Conservation (phyloP, 495 filamentous ascomycete genomes). For the Penicillium coprophilum region DNA sequence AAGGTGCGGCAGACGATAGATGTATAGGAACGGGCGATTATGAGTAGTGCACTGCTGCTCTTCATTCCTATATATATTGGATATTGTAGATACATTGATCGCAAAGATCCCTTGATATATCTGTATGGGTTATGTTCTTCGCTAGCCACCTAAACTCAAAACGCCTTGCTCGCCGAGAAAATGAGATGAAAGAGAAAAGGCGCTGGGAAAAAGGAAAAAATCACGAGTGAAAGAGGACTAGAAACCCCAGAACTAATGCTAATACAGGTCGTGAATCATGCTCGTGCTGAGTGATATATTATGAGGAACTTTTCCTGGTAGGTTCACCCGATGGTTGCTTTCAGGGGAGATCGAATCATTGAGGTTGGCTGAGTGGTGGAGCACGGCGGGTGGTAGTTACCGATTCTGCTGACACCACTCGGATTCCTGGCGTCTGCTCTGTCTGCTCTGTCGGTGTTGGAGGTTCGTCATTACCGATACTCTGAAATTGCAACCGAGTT, state of each 20-base stretch:
- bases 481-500: constrained; percentile 16
- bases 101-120: neutral
- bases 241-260: constrained; percentile 1
- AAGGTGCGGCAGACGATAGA: neutral
- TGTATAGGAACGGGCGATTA: neutral
- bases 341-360: neutral
- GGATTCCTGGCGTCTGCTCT: neutral
- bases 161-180: constrained; percentile 10
- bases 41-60: neutral
- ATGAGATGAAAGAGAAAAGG: neutral
- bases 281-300: constrained; percentile 2
- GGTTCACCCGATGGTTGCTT: neutral
- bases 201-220: constrained; percentile 1
- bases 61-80: neutral
- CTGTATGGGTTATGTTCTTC: neutral
- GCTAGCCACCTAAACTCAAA: constrained; percentile 2
- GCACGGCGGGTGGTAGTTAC: neutral
- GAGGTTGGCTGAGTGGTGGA: neutral
- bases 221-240: neutral
- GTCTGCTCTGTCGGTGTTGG: constrained; percentile 12
- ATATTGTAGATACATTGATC: neutral
- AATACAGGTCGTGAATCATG: constrained; percentile 18
- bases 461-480: constrained; percentile 6
- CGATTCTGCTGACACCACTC: constrained; percentile 1
- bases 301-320: neutral